Conservation (phyloP, 495 filamentous ascomycete species). For the Cenococcum geophilum region DNA sequence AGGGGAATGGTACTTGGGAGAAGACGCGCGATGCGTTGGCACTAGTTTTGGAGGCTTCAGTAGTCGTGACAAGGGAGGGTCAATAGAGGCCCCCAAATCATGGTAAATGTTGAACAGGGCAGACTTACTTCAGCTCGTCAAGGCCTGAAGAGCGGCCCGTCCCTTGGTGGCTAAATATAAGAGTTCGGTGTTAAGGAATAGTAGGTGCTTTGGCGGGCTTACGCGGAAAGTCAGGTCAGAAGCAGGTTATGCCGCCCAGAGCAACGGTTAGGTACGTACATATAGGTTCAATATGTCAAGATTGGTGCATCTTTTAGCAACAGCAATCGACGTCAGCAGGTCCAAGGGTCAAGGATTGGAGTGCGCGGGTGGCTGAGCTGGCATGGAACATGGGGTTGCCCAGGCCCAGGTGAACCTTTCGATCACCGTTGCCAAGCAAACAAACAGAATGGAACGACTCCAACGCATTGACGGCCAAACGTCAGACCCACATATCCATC, state of each 20-base stretch:
- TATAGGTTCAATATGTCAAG: neutral
- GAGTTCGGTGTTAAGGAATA: neutral
- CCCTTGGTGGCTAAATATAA: neutral
- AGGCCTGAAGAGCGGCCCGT: neutral
- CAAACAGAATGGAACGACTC: neutral
- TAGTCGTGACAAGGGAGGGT: neutral
- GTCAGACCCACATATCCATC: no score
- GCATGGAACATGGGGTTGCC: neutral
- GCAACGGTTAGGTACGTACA: neutral
- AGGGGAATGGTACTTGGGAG: neutral
- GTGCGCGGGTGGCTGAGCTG: neutral
- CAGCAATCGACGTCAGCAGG: conserved; percentile 5
- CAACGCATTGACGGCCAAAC: neutral
- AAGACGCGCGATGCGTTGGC: neutral
- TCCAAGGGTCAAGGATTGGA: neutral
- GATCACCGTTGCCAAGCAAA: neutral
- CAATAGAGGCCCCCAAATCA: neutral
- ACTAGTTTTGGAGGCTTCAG: neutral
- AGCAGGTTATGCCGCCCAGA: neutral
- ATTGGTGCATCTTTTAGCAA: conserved; percentile 1
- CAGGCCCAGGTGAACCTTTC: neutral
- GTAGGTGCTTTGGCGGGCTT: conserved; percentile 2
- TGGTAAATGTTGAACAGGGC: neutral
- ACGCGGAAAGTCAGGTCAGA: neutral
- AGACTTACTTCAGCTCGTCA: neutral